Base-by-base conservation (phyloP, 192 early-diverging fungal genomes). In the Glomus cerebriforme region DNA sequence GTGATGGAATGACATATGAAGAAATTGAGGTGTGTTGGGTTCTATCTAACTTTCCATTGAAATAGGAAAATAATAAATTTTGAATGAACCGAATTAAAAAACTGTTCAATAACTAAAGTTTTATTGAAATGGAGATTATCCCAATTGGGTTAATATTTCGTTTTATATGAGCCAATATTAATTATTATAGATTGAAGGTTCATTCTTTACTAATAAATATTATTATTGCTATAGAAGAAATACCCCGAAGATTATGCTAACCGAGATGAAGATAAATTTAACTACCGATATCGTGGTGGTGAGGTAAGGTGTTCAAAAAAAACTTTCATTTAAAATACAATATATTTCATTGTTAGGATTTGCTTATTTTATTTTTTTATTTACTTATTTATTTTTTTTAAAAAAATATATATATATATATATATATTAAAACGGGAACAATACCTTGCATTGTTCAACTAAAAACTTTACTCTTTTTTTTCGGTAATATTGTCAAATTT, bases 1-100 rank as follows among this genome's bases (percentile, higher is more conserved):
- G 98, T 87, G 98, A 99, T 87, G 96, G 95, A 26, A 88, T 98
- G 84, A 99, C 98, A 9, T 99, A 99, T 85, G 98, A 99, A 79
- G 96, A 99, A 79, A 98, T 99, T 77, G 96, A 95, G 80, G 89
- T 90, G 77, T 26, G 39, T 66, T 19, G 29, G n/a, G 17, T 47
- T 34, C 31, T 69, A n/a, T 34, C n/a, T 31, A 43, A 43, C 39
- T 43, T 43, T 43, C 9, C 12, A 43, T 12, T 43, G 37, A 39
- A 39, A 39, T 39, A 39, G 37, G 7, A 7, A 39, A 9, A 39
- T 39, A n/a, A 43, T 43, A 43, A 43, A 10, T 10, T 43, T 39
- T 39, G 37, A 39, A 39, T 39, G 37, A 39, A 39, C 37, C 37
- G 37, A 43, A 43, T 10, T 43, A 43, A 37, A 43, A 43, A 43